Evolutionary conservation across 148 eudicot species (phyloP), one percentile per base, ranked within the genome.

Genomic region (Fagopyrum homotropicum): DNA sequence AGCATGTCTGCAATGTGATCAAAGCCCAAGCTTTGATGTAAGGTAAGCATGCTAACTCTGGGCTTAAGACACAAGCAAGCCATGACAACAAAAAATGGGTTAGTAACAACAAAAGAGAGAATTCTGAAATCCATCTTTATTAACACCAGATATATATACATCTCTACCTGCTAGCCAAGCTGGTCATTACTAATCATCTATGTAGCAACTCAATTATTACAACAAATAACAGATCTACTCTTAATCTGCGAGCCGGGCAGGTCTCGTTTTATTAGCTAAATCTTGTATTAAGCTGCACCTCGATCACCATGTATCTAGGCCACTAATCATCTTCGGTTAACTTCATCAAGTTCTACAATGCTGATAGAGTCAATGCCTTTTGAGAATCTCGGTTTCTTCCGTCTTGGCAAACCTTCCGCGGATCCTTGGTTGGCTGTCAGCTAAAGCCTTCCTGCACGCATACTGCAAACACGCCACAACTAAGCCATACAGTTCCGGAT

Each of bases 371-470:
- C 29, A 71, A 17, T 71, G 40, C 78, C 73, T 75, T 90, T 79
- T 92, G 70, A 74, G 76, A 72, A 74, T 9, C 59, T 86, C 91
- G 4, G 85, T 55, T 69, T 86, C 91, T 61, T 90, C 93, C 0
- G 95, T 90, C 85, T 84, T 91, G 0, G 98, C 97, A 83, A 94
- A 94, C 84, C 98, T 83, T 82, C 97, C 98, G 5, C 97, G 97
- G 64, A 94, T 81, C 86, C 98, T 89, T 11, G 98, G 98, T 77
- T 91, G 97, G 82, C 89, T 94, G 80, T 94, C 98, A 19, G 97
- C 98, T 68, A 94, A 82, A 51, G 97, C 97, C 86, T 94, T 94
- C 89, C 98, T 89, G 93, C 98, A 93, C 15, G 98, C 98, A 79
- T 93, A 93, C 98, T 94, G 93, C 72, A 87, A 68, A 29, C 40